Evolutionary conservation across 306 rosid species (phyloP).

Genomic region (Ormosia emarginata): DNA sequence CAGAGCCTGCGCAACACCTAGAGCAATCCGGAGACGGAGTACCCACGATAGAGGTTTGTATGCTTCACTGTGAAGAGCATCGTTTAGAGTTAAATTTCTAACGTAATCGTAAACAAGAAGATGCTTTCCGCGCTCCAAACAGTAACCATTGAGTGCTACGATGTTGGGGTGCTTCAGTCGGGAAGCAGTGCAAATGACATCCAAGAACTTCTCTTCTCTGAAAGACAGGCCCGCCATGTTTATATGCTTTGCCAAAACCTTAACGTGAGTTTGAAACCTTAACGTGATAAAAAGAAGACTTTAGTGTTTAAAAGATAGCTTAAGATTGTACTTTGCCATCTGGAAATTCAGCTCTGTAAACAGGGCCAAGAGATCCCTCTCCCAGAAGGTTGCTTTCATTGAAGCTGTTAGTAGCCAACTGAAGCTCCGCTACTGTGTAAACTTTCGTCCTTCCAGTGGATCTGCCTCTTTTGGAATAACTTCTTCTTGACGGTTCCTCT

Average conservation of each 20-base stretch:
- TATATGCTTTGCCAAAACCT: constrained; percentile 71
- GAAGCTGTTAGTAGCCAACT: constrained; percentile 68
- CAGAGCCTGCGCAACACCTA: constrained; percentile 71
- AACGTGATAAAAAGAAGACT: background rate
- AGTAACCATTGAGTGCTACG: constrained; percentile 63
- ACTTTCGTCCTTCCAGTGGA: constrained; percentile 45
- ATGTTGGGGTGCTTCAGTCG: constrained; percentile 72
- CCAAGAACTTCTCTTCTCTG: constrained; percentile 63
- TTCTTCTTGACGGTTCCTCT: constrained; percentile 41
- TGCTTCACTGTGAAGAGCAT: constrained; percentile 52
- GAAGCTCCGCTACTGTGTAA: constrained; percentile 65
- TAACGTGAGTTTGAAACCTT: background rate
- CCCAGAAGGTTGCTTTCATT: constrained; percentile 57
- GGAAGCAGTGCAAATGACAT: constrained; percentile 63
- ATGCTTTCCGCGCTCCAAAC: constrained; percentile 69
- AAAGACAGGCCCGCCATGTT: constrained; percentile 46
- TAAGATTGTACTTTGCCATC: constrained; percentile 59
- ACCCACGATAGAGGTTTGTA: constrained; percentile 66
- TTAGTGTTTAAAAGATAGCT: background rate
- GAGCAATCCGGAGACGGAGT: constrained; percentile 67
- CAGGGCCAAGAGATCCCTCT: constrained; percentile 78
- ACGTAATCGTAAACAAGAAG: constrained; percentile 61
- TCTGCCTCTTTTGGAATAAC: constrained; percentile 46
- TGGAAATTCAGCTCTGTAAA: constrained; percentile 71
- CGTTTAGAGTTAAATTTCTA: constrained; percentile 53